Percentiles rank a stretch among this genome's conserved stretches.
Conservation (phyloP, 1,139 yeast genomes). For the Sugiyamaella grinbergsii region DNA sequence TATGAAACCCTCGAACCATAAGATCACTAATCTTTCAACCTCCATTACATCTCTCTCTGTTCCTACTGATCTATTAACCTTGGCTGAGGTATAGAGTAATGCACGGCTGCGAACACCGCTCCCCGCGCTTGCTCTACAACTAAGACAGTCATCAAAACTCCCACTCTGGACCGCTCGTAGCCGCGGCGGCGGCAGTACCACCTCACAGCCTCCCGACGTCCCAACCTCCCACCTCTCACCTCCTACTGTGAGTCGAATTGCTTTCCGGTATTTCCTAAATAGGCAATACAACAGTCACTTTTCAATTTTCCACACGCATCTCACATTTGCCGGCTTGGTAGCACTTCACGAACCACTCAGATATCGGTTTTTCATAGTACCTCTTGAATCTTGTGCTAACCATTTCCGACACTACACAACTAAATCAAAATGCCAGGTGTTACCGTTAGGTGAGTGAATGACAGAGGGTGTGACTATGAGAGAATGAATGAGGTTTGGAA, state of each 20-base stretch:
- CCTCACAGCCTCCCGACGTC: too few species aligned
- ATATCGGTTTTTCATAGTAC: slow-evolving; percentile 17
- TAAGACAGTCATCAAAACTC: too few species aligned
- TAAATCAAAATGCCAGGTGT: slow-evolving; percentile 86
- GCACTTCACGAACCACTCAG: slow-evolving; percentile 12
- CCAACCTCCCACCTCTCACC: too few species aligned
- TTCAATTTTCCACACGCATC: slow-evolving; percentile 6
- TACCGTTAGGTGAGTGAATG: slow-evolving; percentile 85
- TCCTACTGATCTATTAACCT: too few species aligned
- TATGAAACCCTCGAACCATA: too few species aligned
- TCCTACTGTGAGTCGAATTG: slow-evolving; percentile 3
- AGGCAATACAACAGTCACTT: slow-evolving; percentile 16
- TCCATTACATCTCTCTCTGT: too few species aligned
- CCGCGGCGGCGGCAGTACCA: not conserved
- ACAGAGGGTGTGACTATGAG: not conserved
- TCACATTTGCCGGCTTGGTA: not conserved
- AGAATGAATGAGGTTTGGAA: not conserved
- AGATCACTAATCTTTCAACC: too few species aligned
- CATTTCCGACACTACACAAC: slow-evolving; percentile 14
- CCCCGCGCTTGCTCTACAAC: too few species aligned
- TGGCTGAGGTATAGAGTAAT: too few species aligned
- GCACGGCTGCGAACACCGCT: too few species aligned
- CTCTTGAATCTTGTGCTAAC: slow-evolving; percentile 14
- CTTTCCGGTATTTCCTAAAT: not conserved
- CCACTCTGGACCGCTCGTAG: not conserved